Evolutionary conservation across 1,284 basidiomycete genomes (phyloP).

Genomic region (Marasmius tenuissimus): DNA sequence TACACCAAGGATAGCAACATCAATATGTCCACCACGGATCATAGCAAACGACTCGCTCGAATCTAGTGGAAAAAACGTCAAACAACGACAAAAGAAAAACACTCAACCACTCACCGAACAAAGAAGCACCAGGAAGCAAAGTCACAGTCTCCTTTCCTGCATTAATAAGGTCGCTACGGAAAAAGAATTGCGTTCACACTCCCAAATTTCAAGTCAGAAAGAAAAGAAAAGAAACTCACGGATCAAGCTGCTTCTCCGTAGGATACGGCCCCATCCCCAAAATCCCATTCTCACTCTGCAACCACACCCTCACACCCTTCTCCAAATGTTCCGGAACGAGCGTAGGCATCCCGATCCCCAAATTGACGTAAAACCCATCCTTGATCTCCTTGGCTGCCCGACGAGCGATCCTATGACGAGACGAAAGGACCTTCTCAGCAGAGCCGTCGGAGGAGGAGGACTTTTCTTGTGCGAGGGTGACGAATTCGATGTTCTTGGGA

Average conservation of each 20-base stretch:
- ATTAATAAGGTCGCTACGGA: constrained; percentile 87
- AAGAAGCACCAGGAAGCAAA: constrained; percentile 86
- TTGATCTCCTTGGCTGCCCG: constrained; percentile 89
- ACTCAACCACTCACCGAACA: constrained; percentile 74
- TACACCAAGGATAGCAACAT: constrained; percentile 87
- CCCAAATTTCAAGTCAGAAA: no score
- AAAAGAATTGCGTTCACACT: no score
- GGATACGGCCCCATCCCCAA: constrained; percentile 96
- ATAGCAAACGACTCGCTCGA: constrained; percentile 92
- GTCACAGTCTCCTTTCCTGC: constrained; percentile 97
- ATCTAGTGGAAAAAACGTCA: constrained; percentile 42
- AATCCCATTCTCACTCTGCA: constrained; percentile 95
- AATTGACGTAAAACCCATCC: constrained; percentile 83
- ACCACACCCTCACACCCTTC: constrained; percentile 82
- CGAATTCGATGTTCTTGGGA: constrained; percentile 80
- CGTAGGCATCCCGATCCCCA: constrained; percentile 92
- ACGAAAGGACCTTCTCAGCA: constrained; percentile 55
- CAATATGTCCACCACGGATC: constrained; percentile 95
- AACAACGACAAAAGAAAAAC: background rate
- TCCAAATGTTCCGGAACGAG: constrained; percentile 84
- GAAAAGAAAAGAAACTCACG: constrained; percentile 50
- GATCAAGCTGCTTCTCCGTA: constrained; percentile 83
- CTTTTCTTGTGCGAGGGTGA: constrained; percentile 56
- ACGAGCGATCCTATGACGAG: constrained; percentile 79
- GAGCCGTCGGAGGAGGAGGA: constrained; percentile 22